Evolutionary conservation across 805 yeast genomes (phyloP).

Genomic region (Debaryomyces castellii): DNA sequence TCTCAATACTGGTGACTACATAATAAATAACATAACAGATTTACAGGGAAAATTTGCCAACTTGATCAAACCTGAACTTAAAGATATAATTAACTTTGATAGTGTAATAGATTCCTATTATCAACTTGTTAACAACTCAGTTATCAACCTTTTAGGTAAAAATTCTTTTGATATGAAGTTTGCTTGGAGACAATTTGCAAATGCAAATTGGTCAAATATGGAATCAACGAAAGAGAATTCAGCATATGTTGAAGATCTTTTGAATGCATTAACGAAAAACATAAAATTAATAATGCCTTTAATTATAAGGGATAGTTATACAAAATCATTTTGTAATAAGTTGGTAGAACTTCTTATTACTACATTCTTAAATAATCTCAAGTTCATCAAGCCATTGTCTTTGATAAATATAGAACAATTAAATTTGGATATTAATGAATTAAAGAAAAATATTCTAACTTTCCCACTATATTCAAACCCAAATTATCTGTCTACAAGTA

Average conservation of each 20-base stretch:
- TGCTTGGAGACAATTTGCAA: slow-evolving; percentile 84
- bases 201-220: slow-evolving; percentile 64
- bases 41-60: slow-evolving; percentile 59
- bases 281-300: slow-evolving; percentile 51
- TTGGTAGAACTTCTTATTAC: slow-evolving; percentile 62
- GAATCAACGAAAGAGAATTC: slow-evolving; percentile 72
- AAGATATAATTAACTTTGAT: slow-evolving; percentile 51
- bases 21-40: slow-evolving; percentile 75
- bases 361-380: slow-evolving; percentile 57
- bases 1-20: slow-evolving; percentile 87
- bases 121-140: slow-evolving; percentile 56
- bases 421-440: slow-evolving; percentile 63
- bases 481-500: slow-evolving; percentile 24
- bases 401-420: slow-evolving; percentile 77
- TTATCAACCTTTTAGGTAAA: slow-evolving; percentile 55
- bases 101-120: slow-evolving; percentile 55
- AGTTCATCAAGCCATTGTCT: slow-evolving; percentile 65
- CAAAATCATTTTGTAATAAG: slow-evolving; percentile 73
- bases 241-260: slow-evolving; percentile 61
- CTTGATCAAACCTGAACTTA: slow-evolving; percentile 33
- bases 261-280: slow-evolving; percentile 44
- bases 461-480: slow-evolving; percentile 45
- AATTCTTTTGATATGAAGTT: slow-evolving; percentile 60
- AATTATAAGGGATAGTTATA: slow-evolving; percentile 68
- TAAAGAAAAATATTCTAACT: slow-evolving; percentile 53